Percentiles rank a stretch among this genome's conserved stretches.
Evolutionary conservation across 2,329 filamentous ascomycete species (phyloP).

Genomic region (Fusarium oxysporum): DNA sequence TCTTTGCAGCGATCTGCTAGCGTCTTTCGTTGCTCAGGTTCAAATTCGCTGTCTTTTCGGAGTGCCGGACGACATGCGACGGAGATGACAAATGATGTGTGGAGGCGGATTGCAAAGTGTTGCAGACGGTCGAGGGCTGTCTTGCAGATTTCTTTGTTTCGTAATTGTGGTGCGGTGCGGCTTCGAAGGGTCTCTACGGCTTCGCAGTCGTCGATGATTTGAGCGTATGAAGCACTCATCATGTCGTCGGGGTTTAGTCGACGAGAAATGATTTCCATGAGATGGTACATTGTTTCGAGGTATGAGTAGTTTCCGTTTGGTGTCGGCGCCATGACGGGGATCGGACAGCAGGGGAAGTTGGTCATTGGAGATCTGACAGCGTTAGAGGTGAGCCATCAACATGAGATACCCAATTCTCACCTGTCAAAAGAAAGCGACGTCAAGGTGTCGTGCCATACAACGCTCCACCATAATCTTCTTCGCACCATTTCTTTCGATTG

Average conservation of each 20-base stretch:
- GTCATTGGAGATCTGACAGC: conserved; percentile 68
- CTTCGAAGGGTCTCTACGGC: conserved; percentile 64
- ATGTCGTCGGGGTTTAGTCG: conserved; percentile 67
- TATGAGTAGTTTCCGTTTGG: conserved; percentile 65
- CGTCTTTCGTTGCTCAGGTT: conserved; percentile 63
- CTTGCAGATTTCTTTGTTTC: conserved; percentile 71
- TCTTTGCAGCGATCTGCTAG: conserved; percentile 70
- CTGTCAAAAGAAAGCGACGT: conserved; percentile 75
- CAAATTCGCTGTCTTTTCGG: conserved; percentile 64
- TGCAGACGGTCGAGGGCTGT: conserved; percentile 72
- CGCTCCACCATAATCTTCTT: conserved; percentile 72
- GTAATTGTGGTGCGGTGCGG: conserved; percentile 63
- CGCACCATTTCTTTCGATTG: conserved; percentile 66
- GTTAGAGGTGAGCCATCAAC: conserved; percentile 11
- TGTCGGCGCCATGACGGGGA: conserved; percentile 59
- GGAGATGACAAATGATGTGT: conserved; percentile 73
- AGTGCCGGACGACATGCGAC: conserved; percentile 73
- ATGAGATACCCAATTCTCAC: conserved; percentile 47
- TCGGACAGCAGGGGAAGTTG: conserved; percentile 66
- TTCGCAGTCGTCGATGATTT: conserved; percentile 69
- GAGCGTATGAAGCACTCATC: conserved; percentile 61
- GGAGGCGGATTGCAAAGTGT: conserved; percentile 72
- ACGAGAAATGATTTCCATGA: conserved; percentile 70
- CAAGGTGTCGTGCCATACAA: conserved; percentile 74
- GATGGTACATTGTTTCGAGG: conserved; percentile 73